Conservation (phyloP, 345 rosid genomes). For the Salix brachista region DNA sequence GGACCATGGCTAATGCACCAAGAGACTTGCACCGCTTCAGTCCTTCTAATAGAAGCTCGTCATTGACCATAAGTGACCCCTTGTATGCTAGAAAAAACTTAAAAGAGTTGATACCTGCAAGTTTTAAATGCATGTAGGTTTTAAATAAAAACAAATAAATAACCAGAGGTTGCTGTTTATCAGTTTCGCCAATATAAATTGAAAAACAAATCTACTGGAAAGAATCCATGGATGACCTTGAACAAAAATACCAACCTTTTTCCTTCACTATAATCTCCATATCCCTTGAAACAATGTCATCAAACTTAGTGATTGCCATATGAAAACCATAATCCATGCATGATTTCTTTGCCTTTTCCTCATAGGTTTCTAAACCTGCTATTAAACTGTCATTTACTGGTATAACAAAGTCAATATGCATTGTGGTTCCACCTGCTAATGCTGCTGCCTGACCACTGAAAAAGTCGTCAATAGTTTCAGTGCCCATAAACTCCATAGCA, state of each 20-base stretch:
- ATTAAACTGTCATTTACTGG: constrained; percentile 74
- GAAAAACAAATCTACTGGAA: background rate
- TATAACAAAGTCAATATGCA: constrained; percentile 91
- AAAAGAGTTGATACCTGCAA: constrained; percentile 91
- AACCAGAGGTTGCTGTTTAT: background rate
- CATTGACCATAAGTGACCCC: constrained; percentile 74
- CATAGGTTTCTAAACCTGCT: constrained; percentile 71
- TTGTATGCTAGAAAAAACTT: constrained; percentile 95
- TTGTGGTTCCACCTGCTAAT: constrained; percentile 96
- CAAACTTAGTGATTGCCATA: constrained; percentile 93
- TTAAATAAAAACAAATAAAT: background rate
- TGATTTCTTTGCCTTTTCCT: constrained; percentile 59
- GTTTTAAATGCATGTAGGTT: constrained; percentile 7
- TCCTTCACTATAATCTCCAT: constrained; percentile 89
- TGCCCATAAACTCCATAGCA: constrained; percentile 71
- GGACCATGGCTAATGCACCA: constrained; percentile 98
- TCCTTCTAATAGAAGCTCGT: constrained; percentile 81
- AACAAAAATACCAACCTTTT: constrained; percentile 47
- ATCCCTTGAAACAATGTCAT: constrained; percentile 69
- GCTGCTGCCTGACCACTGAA: constrained; percentile 99
- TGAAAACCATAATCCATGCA: constrained; percentile 99
- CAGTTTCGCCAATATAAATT: background rate
- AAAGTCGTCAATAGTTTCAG: constrained; percentile 77
- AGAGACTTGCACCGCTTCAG: constrained; percentile 82
- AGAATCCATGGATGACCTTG: background rate